phyloP scores from a whole-genome alignment of 2,329 filamentous ascomycete species.

The Hymenoscyphus albidus region DNA sequence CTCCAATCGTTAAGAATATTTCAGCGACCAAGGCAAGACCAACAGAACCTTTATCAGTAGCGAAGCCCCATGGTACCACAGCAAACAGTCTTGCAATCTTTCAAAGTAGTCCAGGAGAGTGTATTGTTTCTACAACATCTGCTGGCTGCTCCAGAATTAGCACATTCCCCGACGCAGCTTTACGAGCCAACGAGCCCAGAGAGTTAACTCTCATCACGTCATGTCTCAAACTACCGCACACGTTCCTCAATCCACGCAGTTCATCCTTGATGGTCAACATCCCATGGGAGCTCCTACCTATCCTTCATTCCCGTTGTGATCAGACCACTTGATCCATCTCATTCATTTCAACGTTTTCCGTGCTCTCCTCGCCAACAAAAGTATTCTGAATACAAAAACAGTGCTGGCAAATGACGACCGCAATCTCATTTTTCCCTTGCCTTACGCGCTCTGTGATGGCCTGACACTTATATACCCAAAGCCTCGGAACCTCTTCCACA shows the following conservation, averaged over 20 bases:
- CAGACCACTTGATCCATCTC: slow-evolving; percentile 28
- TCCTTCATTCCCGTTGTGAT: slow-evolving; percentile 15
- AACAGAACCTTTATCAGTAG: not conserved
- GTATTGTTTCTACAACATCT: too few species aligned
- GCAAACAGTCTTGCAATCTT: not conserved
- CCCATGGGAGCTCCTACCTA: too few species aligned
- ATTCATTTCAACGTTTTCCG: slow-evolving; percentile 27
- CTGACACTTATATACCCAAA: slow-evolving; percentile 14
- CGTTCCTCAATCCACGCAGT: not conserved
- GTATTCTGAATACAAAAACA: slow-evolving; percentile 13
- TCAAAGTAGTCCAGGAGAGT: not conserved
- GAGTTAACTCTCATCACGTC: not conserved
- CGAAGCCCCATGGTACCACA: not conserved
- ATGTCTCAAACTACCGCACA: not conserved
- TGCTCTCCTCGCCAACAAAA: slow-evolving; percentile 23
- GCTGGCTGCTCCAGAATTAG: not conserved
- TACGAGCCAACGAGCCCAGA: not conserved
- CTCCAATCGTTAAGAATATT: not conserved
- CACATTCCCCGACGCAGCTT: not conserved
- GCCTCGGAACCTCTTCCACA: slow-evolving; percentile 12
- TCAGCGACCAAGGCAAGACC: not conserved
- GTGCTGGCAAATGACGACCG: not conserved
- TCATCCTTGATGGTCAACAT: not conserved
- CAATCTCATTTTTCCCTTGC: not conserved
- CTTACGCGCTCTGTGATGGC: slow-evolving; percentile 17